Conservation (phyloP, 73 alveolate genomes). For the Stentor coeruleus region DNA sequence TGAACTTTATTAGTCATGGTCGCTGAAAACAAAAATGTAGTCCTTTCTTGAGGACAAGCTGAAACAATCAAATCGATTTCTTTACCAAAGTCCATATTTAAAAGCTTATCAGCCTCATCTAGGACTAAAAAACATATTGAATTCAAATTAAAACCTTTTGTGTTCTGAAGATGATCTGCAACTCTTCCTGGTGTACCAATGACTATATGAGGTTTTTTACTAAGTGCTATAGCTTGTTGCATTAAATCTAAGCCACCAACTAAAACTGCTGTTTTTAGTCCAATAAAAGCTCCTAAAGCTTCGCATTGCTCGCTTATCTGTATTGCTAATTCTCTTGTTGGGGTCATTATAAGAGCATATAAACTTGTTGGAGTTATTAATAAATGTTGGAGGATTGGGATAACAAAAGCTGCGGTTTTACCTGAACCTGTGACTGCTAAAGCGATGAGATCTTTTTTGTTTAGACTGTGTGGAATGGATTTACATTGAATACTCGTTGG, state of each 20-base stretch:
- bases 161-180: conserved; percentile 97
- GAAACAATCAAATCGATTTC: conserved; percentile 84
- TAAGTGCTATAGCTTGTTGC: conserved; percentile 94
- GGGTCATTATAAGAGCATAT: conserved; percentile 89
- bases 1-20: conserved; percentile 98
- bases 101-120: conserved; percentile 96
- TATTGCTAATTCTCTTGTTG: conserved; percentile 95
- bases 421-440: conserved; percentile 98
- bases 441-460: conserved; percentile 89
- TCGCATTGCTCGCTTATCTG: conserved; percentile 86
- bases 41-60: conserved; percentile 80
- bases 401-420: conserved; percentile 90
- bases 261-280: conserved; percentile 85
- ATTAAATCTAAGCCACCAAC: conserved; percentile 97
- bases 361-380: conserved; percentile 78
- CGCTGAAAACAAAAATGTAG: conserved; percentile 97
- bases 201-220: conserved; percentile 98
- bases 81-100: conserved; percentile 93
- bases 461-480: conserved; percentile 80
- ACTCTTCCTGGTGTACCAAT: conserved; percentile 99
- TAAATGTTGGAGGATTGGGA: conserved; percentile 81
- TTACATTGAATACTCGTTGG: conserved; percentile 90
- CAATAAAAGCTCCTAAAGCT: conserved; percentile 88
- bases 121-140: conserved; percentile 76
- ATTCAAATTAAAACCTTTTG: conserved; percentile 93